phyloP scores from a whole-genome alignment of 768 basidiomycete genomes.

The Sarcomyxa edulis region DNA sequence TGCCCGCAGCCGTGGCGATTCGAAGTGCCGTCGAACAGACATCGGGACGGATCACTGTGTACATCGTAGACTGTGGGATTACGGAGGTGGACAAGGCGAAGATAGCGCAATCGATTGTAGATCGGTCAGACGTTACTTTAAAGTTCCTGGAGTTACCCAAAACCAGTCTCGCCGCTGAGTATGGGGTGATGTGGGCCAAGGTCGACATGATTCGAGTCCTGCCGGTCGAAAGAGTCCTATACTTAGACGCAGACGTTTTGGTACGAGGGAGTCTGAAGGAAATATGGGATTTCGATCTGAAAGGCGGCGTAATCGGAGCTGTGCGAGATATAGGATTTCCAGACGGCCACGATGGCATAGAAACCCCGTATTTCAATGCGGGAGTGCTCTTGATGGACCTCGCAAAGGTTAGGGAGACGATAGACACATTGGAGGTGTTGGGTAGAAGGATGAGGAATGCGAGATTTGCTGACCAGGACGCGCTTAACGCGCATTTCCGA shows the following conservation, averaged over 20 bases:
- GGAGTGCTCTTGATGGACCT: constrained; percentile 51
- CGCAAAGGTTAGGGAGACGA: constrained; percentile 23
- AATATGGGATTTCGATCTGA: constrained; percentile 42
- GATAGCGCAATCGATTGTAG: constrained; percentile 23
- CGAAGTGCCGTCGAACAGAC: constrained; percentile 32
- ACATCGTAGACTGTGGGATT: constrained; percentile 45
- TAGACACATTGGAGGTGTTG: constrained; percentile 19
- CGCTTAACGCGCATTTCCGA: constrained; percentile 39
- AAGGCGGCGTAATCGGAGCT: constrained; percentile 37
- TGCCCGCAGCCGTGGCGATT: constrained; percentile 44
- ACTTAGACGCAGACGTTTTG: constrained; percentile 49
- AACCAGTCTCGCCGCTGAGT: constrained; percentile 17
- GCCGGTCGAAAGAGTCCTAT: constrained; percentile 45
- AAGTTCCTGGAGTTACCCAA: constrained; percentile 33
- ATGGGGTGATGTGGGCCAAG: constrained; percentile 43
- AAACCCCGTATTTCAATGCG: constrained; percentile 45
- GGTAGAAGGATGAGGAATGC: constrained; percentile 21
- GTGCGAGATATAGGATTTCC: constrained; percentile 44
- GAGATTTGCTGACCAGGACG: constrained; percentile 43
- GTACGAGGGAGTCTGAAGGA: constrained; percentile 31
- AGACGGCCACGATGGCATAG: constrained; percentile 34
- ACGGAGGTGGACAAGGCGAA: constrained; percentile 25
- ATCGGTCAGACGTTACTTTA: constrained; percentile 27
- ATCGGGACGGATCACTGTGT: constrained; percentile 36
- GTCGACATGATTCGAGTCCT: constrained; percentile 39